Conservation (phyloP, 2,329 filamentous ascomycete genomes). For the Grosmannia clavigera region DNA sequence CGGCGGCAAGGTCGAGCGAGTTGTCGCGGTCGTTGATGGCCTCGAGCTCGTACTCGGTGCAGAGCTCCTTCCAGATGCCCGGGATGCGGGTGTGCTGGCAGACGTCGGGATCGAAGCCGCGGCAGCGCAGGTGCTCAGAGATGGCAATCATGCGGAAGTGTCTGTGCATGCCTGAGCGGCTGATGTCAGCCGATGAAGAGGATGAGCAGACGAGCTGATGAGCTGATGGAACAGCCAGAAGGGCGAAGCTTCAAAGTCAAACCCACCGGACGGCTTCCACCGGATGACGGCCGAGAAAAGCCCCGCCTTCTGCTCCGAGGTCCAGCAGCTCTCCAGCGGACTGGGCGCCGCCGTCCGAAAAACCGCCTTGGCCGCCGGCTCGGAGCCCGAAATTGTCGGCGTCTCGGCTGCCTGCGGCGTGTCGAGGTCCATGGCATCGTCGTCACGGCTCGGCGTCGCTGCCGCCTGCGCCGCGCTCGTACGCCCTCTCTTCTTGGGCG, state of each 20-base stretch:
- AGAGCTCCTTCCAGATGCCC: constrained; percentile 83
- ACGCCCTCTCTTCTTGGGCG: constrained; percentile 54
- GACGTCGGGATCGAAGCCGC: constrained; percentile 61
- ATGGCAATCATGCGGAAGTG: constrained; percentile 88
- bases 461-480: constrained; percentile 29
- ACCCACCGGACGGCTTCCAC: constrained; percentile 79
- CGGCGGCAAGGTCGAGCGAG: constrained; percentile 10
- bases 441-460: constrained; percentile 35
- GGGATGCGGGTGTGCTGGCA: constrained; percentile 75
- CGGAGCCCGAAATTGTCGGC: constrained; percentile 20
- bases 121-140: constrained; percentile 64
- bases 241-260: no score
- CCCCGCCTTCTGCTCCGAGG: constrained; percentile 86
- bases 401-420: constrained; percentile 43
- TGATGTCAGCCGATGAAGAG: neutral
- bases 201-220: no score
- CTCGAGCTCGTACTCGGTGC: constrained; percentile 74
- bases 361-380: constrained; percentile 19
- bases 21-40: constrained; percentile 53
- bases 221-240: no score
- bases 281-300: constrained; percentile 85
- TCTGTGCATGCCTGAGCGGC: constrained; percentile 70
- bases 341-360: constrained; percentile 18
- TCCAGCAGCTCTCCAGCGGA: constrained; percentile 62
- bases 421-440: constrained; percentile 50